phyloP scores from a whole-genome alignment of 805 yeast genomes.

The Tetrapisispora phaffii region DNA sequence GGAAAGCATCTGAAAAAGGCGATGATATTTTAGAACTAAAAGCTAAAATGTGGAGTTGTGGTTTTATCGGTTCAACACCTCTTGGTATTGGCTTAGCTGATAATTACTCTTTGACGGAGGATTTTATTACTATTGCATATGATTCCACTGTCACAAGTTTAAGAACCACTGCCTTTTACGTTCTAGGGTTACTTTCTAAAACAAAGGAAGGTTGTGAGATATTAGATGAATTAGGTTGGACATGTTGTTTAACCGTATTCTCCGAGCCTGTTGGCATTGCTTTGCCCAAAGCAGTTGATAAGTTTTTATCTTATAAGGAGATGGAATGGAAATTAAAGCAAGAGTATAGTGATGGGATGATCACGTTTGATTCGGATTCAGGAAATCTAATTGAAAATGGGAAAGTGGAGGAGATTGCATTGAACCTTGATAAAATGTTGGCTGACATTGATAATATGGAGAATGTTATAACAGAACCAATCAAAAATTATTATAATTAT shows the following conservation, averaged over 20 bases:
- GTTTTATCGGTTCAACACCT: conserved; percentile 66
- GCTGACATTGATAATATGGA: conserved; percentile 13
- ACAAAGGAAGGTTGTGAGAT: conserved; percentile 78
- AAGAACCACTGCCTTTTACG: conserved; percentile 69
- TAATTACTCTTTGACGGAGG: conserved; percentile 40
- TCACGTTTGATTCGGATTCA: conserved; percentile 10
- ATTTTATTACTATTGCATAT: conserved; percentile 43
- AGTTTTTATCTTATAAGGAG: conserved; percentile 26
- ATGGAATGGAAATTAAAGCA: conserved; percentile 12
- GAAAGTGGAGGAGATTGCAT: conserved; percentile 9
- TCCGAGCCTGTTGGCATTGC: conserved; percentile 37
- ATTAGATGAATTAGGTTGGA: conserved; percentile 75
- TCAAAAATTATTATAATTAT: neutral
- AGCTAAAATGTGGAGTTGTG: conserved; percentile 79
- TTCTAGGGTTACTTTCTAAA: conserved; percentile 60
- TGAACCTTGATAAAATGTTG: conserved; percentile 18
- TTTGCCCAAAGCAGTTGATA: conserved; percentile 30
- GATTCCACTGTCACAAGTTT: conserved; percentile 46
- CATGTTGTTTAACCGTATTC: conserved; percentile 36
- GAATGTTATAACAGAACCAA: neutral
- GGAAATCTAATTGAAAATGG: conserved; percentile 13
- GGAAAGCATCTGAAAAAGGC: conserved; percentile 13
- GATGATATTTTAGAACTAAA: conserved; percentile 44
- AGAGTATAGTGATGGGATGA: conserved; percentile 14
- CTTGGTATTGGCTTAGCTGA: conserved; percentile 57